A percentile compares a stretch with the other conserved stretches of the same genome.
phyloP scores from a whole-genome alignment of 2,329 filamentous ascomycete species.

The Nigrograna mackinnonii region DNA sequence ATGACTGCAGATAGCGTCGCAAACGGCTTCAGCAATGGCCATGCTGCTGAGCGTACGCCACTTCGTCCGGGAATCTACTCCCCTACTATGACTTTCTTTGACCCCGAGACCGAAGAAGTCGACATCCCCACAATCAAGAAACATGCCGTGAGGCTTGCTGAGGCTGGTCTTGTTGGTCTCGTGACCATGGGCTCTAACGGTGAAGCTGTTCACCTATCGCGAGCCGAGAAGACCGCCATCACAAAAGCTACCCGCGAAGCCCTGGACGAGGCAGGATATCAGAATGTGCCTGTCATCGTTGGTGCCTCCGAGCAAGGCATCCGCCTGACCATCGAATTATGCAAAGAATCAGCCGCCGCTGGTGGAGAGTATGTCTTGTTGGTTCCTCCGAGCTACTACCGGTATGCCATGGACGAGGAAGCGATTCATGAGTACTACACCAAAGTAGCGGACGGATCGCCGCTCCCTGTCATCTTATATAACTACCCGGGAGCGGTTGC shows the following conservation, averaged over 20 bases:
- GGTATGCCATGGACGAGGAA: conserved; percentile 73
- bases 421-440: conserved; percentile 75
- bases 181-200: conserved; percentile 91
- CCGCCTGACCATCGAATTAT: conserved; percentile 76
- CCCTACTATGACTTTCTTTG: conserved; percentile 89
- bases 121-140: conserved; percentile 79
- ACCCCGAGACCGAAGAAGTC: conserved; percentile 80
- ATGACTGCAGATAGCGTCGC: conserved; percentile 31
- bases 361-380: conserved; percentile 82
- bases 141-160: conserved; percentile 77
- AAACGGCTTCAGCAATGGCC: conserved; percentile 37
- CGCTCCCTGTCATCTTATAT: conserved; percentile 82
- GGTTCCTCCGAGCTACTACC: conserved; percentile 84
- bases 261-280: conserved; percentile 78
- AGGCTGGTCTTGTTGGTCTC: conserved; percentile 78
- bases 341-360: conserved; percentile 65
- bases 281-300: conserved; percentile 76
- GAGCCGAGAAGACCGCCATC: conserved; percentile 74
- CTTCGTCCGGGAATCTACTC: conserved; percentile 84
- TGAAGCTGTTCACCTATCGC: conserved; percentile 82
- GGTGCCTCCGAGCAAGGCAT: conserved; percentile 83
- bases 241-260: conserved; percentile 80
- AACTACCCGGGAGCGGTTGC: conserved; percentile 89
- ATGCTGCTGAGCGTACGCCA: conserved; percentile 50
- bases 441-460: conserved; percentile 73